phyloP scores from a whole-genome alignment of 345 rosid species.

The Syzygium jambos region DNA sequence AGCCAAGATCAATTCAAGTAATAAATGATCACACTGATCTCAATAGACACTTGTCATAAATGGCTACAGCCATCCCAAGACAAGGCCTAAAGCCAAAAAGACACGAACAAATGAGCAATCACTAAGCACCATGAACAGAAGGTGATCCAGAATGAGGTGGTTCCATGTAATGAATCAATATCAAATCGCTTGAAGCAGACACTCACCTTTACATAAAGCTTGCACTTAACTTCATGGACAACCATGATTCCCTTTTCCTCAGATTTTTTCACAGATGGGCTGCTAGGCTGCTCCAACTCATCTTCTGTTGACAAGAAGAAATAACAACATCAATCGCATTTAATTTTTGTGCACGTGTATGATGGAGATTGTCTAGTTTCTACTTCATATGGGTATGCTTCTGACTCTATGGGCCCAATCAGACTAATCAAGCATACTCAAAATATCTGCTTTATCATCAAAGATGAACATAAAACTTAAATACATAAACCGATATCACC shows the following conservation, averaged over 20 bases:
- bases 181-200: neutral
- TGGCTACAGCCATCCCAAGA: neutral
- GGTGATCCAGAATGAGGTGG: neutral
- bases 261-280: conserved; percentile 88
- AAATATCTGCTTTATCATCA: neutral
- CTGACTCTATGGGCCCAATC: neutral
- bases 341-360: neutral
- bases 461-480: neutral
- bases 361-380: neutral
- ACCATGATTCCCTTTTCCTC: conserved; percentile 72
- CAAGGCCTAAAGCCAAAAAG: neutral
- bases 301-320: conserved; percentile 37
- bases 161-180: neutral
- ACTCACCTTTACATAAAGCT: conserved; percentile 86
- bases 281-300: conserved; percentile 72
- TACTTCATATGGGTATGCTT: neutral
- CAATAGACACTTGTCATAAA: neutral
- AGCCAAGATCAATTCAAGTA: neutral
- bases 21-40: neutral
- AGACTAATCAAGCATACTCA: neutral
- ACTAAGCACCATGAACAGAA: neutral
- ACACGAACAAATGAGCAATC: neutral
- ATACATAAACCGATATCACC: neutral
- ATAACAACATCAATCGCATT: neutral
- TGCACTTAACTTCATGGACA: conserved; percentile 96